Conservation (phyloP, 2,329 filamentous ascomycete genomes). For the Pleomassaria siparia region DNA sequence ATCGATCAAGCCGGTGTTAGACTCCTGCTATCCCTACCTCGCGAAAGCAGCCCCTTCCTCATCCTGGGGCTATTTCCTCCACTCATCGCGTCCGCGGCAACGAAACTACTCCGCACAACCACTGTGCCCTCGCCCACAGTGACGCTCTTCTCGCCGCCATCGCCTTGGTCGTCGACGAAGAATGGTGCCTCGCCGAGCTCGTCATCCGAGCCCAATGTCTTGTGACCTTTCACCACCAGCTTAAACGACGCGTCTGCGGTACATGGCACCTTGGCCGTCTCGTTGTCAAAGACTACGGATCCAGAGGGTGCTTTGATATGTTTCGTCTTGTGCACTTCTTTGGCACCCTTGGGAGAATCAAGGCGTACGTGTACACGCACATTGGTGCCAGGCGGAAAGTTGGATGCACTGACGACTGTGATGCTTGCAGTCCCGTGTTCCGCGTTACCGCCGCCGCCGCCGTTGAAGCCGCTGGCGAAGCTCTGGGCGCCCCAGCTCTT, state of each 20-base stretch:
- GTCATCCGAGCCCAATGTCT: slow-evolving; percentile 80
- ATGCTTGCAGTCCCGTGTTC: slow-evolving; percentile 78
- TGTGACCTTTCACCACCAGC: slow-evolving; percentile 80
- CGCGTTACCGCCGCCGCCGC: slow-evolving; percentile 47
- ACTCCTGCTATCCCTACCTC: slow-evolving; percentile 40
- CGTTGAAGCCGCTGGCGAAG: slow-evolving; percentile 44
- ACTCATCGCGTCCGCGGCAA: slow-evolving; percentile 46
- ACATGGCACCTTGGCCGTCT: slow-evolving; percentile 77
- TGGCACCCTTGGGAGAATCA: slow-evolving; percentile 64
- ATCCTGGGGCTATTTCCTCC: slow-evolving; percentile 37
- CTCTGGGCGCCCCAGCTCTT: slow-evolving; percentile 38
- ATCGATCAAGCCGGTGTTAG: slow-evolving; percentile 18
- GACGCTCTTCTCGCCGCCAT: slow-evolving; percentile 70
- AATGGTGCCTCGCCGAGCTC: slow-evolving; percentile 84
- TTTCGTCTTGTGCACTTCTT: slow-evolving; percentile 89
- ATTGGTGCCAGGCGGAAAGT: slow-evolving; percentile 74
- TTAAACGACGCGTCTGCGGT: slow-evolving; percentile 84
- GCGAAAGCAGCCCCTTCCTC: slow-evolving; percentile 48
- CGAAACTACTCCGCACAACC: slow-evolving; percentile 72
- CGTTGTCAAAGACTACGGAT: slow-evolving; percentile 57
- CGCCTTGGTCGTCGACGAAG: slow-evolving; percentile 80
- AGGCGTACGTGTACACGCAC: slow-evolving; percentile 76
- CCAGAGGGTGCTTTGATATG: slow-evolving; percentile 74
- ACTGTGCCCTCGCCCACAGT: slow-evolving; percentile 73
- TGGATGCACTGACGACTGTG: slow-evolving; percentile 74